Percentiles rank a stretch among this genome's conserved stretches.
Conservation (phyloP, 139 green algal species). For the Marvania coccoides region DNA sequence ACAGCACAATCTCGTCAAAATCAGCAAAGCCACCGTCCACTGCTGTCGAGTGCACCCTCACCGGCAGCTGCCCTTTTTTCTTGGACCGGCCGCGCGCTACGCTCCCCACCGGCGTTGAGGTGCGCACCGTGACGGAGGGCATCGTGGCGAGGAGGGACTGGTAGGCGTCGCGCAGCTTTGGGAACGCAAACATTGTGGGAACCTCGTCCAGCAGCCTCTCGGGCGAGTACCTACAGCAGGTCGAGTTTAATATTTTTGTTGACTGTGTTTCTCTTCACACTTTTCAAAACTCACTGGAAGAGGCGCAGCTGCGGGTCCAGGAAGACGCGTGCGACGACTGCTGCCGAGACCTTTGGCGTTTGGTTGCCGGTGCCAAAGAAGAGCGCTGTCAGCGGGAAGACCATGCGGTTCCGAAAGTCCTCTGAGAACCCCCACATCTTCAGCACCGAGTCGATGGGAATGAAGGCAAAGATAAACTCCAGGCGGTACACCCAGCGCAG, state of each 20-base stretch:
- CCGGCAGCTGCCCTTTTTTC: background rate
- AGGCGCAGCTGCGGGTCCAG: constrained; percentile 48
- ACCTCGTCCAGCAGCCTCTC: constrained; percentile 44
- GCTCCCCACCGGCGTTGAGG: background rate
- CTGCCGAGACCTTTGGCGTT: constrained; percentile 48
- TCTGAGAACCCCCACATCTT: constrained; percentile 38
- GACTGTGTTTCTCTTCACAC: background rate
- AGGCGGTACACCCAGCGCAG: constrained; percentile 46
- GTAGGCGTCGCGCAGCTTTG: constrained; percentile 25
- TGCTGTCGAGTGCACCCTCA: background rate
- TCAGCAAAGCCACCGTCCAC: background rate
- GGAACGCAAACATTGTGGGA: constrained; percentile 66
- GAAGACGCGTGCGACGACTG: constrained; percentile 61
- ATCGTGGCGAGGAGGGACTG: background rate
- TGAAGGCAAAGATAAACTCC: constrained; percentile 53
- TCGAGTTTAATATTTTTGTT: background rate
- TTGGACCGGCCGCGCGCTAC: background rate
- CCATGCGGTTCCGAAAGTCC: constrained; percentile 54
- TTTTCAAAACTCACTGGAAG: background rate
- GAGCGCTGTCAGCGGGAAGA: constrained; percentile 61
- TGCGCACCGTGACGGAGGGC: background rate
- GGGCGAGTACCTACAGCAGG: constrained; percentile 34
- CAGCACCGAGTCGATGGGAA: constrained; percentile 52
- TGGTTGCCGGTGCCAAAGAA: constrained; percentile 74
- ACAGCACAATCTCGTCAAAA: constrained; percentile 61